phyloP scores from a whole-genome alignment of 2,329 filamentous ascomycete species.

The Colletotrichum plurivorum region DNA sequence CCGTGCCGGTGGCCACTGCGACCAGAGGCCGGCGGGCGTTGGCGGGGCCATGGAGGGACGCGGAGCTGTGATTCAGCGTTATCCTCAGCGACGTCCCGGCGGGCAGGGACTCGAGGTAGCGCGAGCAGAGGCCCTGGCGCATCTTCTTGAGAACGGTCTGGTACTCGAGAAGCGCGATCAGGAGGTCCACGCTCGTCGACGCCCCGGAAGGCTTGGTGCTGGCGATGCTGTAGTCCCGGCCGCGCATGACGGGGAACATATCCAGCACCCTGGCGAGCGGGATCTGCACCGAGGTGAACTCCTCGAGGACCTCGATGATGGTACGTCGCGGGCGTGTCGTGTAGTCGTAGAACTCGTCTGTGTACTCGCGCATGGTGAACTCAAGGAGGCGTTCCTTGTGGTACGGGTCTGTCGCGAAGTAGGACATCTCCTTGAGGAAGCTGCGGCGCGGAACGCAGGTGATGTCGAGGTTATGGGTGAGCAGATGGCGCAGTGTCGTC shows the following conservation, averaged over 20 bases:
- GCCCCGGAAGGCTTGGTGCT: constrained; percentile 70
- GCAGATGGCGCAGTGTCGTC: constrained; percentile 79
- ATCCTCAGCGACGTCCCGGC: constrained; percentile 72
- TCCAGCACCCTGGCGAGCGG: constrained; percentile 81
- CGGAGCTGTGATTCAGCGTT: constrained; percentile 65
- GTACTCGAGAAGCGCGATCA: constrained; percentile 93
- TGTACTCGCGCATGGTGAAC: constrained; percentile 82
- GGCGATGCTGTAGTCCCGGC: constrained; percentile 93
- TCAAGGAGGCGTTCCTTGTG: constrained; percentile 88
- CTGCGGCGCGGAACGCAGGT: constrained; percentile 88
- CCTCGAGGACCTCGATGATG: constrained; percentile 91
- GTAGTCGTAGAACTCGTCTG: constrained; percentile 97
- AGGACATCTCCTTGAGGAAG: constrained; percentile 85
- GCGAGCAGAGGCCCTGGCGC: constrained; percentile 89
- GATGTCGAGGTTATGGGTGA: constrained; percentile 89
- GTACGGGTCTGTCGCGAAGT: constrained; percentile 79
- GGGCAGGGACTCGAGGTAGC: constrained; percentile 80
- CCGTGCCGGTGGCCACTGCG: constrained; percentile 88
- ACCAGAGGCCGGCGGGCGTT: constrained; percentile 71
- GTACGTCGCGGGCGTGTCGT: constrained; percentile 90
- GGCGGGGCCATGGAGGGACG: constrained; percentile 56
- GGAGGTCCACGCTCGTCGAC: constrained; percentile 72
- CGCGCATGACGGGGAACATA: constrained; percentile 85
- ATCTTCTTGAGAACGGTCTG: constrained; percentile 87
- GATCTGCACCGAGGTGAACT: constrained; percentile 88